Conservation (phyloP, 2,329 filamentous ascomycete genomes). For the Pezicula rhizophila region DNA sequence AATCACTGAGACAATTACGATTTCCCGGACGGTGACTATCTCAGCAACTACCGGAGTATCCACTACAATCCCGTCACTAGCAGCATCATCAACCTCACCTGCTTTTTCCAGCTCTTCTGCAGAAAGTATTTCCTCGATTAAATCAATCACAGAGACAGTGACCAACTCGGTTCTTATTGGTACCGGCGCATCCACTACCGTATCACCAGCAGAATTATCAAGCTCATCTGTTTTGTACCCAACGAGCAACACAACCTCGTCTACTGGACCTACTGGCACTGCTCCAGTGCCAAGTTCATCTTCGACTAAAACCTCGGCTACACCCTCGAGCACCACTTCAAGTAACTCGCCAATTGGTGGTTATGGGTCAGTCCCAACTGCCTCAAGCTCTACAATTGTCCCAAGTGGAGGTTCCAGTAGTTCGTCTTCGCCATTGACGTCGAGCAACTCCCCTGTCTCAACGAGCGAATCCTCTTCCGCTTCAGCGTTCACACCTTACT, state of each 20-base stretch:
- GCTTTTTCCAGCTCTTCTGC: no score
- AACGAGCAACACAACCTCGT: neutral
- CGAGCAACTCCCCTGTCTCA: neutral
- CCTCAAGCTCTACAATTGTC: neutral
- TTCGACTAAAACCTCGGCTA: neutral
- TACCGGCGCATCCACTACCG: no score
- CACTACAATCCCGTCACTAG: no score
- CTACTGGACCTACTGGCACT: neutral
- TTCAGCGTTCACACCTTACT: conserved; percentile 2
- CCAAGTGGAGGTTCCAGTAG: neutral
- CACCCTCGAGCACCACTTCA: neutral
- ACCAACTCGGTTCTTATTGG: no score
- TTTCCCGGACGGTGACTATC: neutral
- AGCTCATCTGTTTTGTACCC: neutral
- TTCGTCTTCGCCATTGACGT: neutral
- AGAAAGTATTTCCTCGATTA: no score
- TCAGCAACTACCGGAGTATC: neutral
- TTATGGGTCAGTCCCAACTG: neutral
- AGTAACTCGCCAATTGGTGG: neutral
- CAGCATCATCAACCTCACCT: neutral
- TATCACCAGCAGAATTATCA: no score
- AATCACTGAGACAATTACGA: neutral
- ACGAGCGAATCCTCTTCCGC: conserved; percentile 1
- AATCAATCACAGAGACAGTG: no score
- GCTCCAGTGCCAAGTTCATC: neutral